Evolutionary conservation across 805 yeast species (phyloP), one percentile per base, ranked within the genome.

Genomic region (Torulaspora delbrueckii): DNA sequence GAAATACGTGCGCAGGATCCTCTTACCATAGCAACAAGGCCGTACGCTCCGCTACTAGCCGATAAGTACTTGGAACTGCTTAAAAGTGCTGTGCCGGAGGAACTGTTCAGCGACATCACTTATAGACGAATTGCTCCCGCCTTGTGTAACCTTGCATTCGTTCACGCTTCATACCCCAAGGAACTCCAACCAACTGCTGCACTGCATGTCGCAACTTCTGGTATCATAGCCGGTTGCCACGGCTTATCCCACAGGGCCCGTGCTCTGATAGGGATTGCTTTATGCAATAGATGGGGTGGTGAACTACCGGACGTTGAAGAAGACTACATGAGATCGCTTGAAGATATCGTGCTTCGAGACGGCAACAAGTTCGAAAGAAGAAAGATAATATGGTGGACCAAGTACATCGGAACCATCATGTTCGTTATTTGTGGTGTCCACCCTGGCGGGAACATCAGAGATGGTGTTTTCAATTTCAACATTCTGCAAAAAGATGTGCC

Each of bases 251-350:
- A 85, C 60, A 74, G 81, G 52, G 79, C 79, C 2, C 69, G 90
- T 45, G 88, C 87, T 0, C 65, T 85, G 39, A 74, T 84, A 9
- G 91, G 91, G 0, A 74, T 84, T 25, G 86, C 88, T 2, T 67
- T 84, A 22, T 81, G 88, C 66, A 86, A 83, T 55, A 70, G 93
- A 53, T 85, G 91, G 91, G 91, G 91, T 28, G 87, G 85, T 3
- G 88, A 82, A 51, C 68, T 84, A 10, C 84, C 87, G 12, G 78
- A 76, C 33, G 65, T 68, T 37, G 82, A 79, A 51, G 75, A 71
- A 44, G 61, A 52, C 16, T 75, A 70, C 55, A 75, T 75, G 53
- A 61, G 69, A 8, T 66, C 68, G 6, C 59, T 79, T 30, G 80
- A 77, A 53, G 73, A 69, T 38, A 56, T 77, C 30, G 81, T 78